These are phyloP conservation scores for Chaetothyriales sp. DNA, from an alignment of 2,329 filamentous ascomycete species.

Conservation along the genomic window DNA sequence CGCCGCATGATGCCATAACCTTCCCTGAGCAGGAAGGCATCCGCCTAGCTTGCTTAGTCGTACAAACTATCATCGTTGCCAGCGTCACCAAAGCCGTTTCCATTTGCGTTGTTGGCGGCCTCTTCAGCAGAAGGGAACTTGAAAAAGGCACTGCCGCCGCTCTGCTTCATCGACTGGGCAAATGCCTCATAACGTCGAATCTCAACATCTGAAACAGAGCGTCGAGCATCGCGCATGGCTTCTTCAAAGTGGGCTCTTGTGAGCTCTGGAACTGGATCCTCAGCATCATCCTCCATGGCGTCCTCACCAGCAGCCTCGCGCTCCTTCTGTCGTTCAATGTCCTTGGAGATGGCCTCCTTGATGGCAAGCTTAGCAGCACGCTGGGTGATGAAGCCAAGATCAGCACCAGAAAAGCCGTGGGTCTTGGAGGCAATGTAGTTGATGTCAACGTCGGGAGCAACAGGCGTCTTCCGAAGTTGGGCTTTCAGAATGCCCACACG, in stretches of 20 bases:
- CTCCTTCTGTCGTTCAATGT: slow-evolving; percentile 82
- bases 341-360: slow-evolving; percentile 80
- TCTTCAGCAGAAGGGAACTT: slow-evolving; percentile 63
- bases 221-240: slow-evolving; percentile 87
- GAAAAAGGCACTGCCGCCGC: slow-evolving; percentile 91
- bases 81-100: slow-evolving; percentile 57
- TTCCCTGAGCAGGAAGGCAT: neutral
- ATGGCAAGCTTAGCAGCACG: slow-evolving; percentile 98
- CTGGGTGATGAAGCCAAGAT: slow-evolving; percentile 97
- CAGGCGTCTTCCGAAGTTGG: slow-evolving; percentile 95
- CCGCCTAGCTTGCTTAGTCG: slow-evolving; percentile 44
- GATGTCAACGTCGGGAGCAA: slow-evolving; percentile 73
- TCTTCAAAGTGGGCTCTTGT: slow-evolving; percentile 97
- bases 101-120: slow-evolving; percentile 36
- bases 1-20: neutral
- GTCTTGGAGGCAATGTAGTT: slow-evolving; percentile 90
- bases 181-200: slow-evolving; percentile 98
- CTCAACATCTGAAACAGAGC: slow-evolving; percentile 91
- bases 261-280: slow-evolving; percentile 90
- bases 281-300: slow-evolving; percentile 58
- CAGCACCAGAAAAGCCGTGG: slow-evolving; percentile 97
- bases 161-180: slow-evolving; percentile 97
- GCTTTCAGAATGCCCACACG: slow-evolving; percentile 83
- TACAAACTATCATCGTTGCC: slow-evolving; percentile 96
- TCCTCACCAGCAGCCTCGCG: slow-evolving; percentile 73